phyloP scores from a whole-genome alignment of 75 land plant species.

The Pinus albicaulis region DNA sequence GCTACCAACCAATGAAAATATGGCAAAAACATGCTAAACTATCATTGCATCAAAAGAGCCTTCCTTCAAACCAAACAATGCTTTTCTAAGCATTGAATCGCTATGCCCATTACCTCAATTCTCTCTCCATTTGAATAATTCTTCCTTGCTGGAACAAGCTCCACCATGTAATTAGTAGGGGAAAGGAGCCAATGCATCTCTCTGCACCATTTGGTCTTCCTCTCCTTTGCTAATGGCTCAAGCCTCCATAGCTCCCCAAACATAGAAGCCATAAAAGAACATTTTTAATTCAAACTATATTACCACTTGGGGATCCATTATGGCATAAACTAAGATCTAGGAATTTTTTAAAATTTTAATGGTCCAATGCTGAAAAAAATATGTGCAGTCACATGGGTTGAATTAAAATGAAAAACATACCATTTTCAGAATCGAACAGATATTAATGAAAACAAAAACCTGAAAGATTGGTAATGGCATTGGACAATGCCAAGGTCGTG shows the following conservation, averaged over 20 bases:
- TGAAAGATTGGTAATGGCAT: constrained; percentile 80
- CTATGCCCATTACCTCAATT: constrained; percentile 45
- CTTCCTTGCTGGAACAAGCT: constrained; percentile 79
- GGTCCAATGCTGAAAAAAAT: no score
- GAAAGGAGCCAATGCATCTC: constrained; percentile 89
- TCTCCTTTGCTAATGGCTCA: constrained; percentile 64
- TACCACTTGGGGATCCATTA: no score
- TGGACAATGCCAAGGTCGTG: constrained; percentile 71
- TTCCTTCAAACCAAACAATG: no score
- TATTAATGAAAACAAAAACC: constrained; percentile 22
- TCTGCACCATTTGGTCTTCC: constrained; percentile 55
- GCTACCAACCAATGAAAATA: no score
- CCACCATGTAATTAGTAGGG: constrained; percentile 75
- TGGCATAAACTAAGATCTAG: no score
- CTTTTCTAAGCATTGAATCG: not conserved
- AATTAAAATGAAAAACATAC: not conserved
- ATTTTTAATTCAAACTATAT: not conserved
- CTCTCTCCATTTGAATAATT: constrained; percentile 52
- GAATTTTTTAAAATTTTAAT: no score
- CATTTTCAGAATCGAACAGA: not conserved
- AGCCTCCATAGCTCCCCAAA: constrained; percentile 88
- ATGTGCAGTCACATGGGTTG: no score
- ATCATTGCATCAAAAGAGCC: no score
- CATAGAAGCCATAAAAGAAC: constrained; percentile 51
- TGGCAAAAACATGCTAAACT: no score